Base-by-base conservation (phyloP, 257 asterid species). In the Ilex asprella region DNA sequence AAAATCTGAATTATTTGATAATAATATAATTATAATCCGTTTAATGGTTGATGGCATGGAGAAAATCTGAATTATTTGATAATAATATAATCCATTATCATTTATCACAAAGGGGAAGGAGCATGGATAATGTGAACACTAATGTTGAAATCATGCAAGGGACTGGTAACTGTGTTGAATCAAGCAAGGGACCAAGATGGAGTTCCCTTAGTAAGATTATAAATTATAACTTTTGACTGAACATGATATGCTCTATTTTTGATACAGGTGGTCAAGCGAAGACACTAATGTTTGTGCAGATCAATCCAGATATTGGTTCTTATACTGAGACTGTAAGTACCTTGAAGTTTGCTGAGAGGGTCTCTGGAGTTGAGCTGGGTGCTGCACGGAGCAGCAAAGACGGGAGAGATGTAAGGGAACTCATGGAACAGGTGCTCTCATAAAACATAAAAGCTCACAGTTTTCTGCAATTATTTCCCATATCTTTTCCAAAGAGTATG, bases 231-330 rank as follows among this genome's bases (percentile, higher is more conserved):
- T 35, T 39, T 12, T 69, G 30, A 27, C 6, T 53, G 31, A 16
- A 62, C 1, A 11, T 51, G 39, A 51, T n/a, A 31, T 35, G 41
- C 8, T 2, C 41, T 35, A 35, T n/a, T n/a, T 53, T 49, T 30
- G 58, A 39, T 58, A 51, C 76, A 91, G 98, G 97, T 55, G 99
- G 99, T 2, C 84, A 86, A 12, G 96, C 99, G 6, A 93, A 93
- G 84, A 93, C 97, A 5, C 95, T 93, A 16, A 93, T 93, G 96
- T 89, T 93, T 61, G 97, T 93, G 74, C 99, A 93, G 82, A 89
- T 93, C 35, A 93, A 89, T 81, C 96, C 99, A 3, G 99, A 93
- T 46, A 67, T 59, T 27, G 71, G 35, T 62, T 93, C 97, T 0
- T 74, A 67, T 63, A 81, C 82, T 13, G 99, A 93, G 72, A 66